Percentiles rank a stretch among this genome's conserved stretches.
These are phyloP conservation scores for Citrullus mucosospermus DNA, from an alignment of 306 rosid species.

Conservation along the genomic window DNA sequence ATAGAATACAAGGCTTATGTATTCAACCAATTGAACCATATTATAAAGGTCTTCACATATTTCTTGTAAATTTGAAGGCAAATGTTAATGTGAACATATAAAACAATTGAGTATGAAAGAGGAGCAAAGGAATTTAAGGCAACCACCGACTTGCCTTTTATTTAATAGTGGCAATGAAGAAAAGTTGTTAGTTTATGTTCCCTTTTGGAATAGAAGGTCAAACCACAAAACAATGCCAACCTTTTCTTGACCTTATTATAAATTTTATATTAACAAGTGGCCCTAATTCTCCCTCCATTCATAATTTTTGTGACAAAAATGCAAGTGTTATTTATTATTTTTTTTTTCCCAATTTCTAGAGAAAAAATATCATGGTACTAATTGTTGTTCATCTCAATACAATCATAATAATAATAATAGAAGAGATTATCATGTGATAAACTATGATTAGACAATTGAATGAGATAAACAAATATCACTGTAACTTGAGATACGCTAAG, in stretches of 20 bases:
- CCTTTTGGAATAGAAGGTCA: neutral
- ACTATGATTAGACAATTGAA: too few species aligned
- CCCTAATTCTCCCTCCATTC: neutral
- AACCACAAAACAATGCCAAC: neutral
- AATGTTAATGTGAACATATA: neutral
- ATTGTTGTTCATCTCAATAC: too few species aligned
- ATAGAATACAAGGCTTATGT: too few species aligned
- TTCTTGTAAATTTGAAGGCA: neutral
- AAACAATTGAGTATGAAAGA: neutral
- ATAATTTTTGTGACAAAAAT: neutral
- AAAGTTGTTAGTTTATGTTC: neutral
- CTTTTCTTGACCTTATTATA: conserved; percentile 1
- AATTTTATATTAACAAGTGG: neutral
- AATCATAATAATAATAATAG: too few species aligned
- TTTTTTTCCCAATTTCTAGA: too few species aligned
- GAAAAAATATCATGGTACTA: too few species aligned
- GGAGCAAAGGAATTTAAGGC: neutral
- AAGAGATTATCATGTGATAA: too few species aligned
- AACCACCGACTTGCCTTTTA: neutral
- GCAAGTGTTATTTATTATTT: too few species aligned
- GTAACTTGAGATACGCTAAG: too few species aligned
- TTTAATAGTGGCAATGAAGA: neutral
- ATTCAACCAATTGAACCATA: too few species aligned
- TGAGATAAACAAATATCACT: too few species aligned
- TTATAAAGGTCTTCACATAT: too few species aligned